Evolutionary conservation across 495 filamentous ascomycete species (phyloP).

Genomic region (Aspergillus mulundensis): DNA sequence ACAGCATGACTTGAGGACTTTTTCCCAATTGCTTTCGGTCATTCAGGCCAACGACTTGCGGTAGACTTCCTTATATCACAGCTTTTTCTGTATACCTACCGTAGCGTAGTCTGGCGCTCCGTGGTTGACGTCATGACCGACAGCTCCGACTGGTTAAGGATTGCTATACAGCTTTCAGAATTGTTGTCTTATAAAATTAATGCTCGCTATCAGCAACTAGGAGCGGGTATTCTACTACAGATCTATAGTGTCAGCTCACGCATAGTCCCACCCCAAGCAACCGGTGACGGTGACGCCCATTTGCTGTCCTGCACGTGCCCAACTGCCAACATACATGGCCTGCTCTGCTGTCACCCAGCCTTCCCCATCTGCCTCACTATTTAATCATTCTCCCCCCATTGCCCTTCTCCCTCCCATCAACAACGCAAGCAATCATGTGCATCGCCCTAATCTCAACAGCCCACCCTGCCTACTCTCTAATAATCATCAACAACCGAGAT

Average conservation of each 20-base stretch:
- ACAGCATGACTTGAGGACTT: no score
- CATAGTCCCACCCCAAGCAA: not conserved
- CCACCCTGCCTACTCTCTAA: constrained; percentile 84
- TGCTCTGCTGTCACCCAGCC: not conserved
- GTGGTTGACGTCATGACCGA: constrained; percentile 5
- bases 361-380: not conserved
- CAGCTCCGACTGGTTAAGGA: not conserved
- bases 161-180: not conserved
- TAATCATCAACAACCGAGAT: constrained; percentile 91
- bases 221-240: not conserved
- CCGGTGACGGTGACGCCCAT: constrained; percentile 6
- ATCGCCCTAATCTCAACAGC: constrained; percentile 86
- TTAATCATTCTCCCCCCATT: not conserved
- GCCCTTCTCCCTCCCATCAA: not conserved
- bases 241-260: not conserved
- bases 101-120: not conserved
- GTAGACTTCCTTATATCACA: not conserved
- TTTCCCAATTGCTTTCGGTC: no score
- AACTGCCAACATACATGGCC: not conserved
- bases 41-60: not conserved
- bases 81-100: no score
- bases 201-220: not conserved
- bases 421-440: constrained; percentile 59
- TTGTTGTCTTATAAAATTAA: not conserved
- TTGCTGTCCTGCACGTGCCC: constrained; percentile 10